phyloP scores from a whole-genome alignment of 2,329 filamentous ascomycete genomes.

The Plectosphaerella cucumerina region DNA sequence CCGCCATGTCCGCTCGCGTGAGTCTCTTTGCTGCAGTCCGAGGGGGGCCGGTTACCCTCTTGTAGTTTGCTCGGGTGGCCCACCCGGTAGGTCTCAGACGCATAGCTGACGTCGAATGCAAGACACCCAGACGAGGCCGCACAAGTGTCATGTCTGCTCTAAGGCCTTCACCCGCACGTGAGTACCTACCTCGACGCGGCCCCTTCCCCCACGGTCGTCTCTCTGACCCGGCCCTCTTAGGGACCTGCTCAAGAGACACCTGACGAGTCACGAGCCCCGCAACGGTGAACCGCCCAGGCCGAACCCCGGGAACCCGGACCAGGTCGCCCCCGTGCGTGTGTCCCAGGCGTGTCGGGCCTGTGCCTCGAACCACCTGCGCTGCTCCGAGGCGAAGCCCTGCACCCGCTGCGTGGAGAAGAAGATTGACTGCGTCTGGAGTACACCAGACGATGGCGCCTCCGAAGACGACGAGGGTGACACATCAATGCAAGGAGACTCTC shows the following conservation, averaged over 20 bases:
- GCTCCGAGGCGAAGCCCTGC: slow-evolving; percentile 25
- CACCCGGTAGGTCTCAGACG: background rate
- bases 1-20: slow-evolving; percentile 28
- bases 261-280: slow-evolving; percentile 14
- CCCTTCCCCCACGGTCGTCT: background rate
- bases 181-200: background rate
- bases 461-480: background rate
- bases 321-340: slow-evolving; percentile 11
- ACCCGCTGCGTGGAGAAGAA: slow-evolving; percentile 19
- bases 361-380: slow-evolving; percentile 23
- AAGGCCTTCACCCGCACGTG: slow-evolving; percentile 25
- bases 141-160: slow-evolving; percentile 22
- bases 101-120: background rate
- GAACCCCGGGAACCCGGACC: too few relatives aligned
- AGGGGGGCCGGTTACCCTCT: too few relatives aligned
- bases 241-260: slow-evolving; percentile 20
- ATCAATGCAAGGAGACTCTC: background rate
- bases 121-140: slow-evolving; percentile 26
- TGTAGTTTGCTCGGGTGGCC: too few relatives aligned
- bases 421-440: slow-evolving; percentile 20
- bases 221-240: slow-evolving; percentile 10
- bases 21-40: slow-evolving; percentile 1
- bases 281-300: background rate
- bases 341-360: slow-evolving; percentile 21
- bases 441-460: background rate